phyloP scores from a whole-genome alignment of 164 flowering plant genomes.

The Aristolochia californica region DNA sequence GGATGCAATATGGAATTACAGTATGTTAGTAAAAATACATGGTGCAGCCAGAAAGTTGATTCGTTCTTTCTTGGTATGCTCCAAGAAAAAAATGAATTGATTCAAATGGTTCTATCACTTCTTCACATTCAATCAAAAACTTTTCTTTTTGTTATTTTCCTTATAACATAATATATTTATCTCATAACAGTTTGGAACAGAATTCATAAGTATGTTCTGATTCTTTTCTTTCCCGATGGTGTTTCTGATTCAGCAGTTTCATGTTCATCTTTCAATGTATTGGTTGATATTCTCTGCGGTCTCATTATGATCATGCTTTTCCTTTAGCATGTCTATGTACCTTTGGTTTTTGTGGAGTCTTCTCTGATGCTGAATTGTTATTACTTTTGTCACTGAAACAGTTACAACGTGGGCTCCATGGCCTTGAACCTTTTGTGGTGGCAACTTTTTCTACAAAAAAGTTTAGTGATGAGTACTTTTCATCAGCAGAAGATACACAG shows the following conservation, averaged over 20 bases:
- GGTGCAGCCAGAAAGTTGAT: not conserved
- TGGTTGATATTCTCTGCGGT: not conserved
- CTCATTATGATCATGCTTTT: not conserved
- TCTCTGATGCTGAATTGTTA: not conserved
- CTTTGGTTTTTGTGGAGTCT: not conserved
- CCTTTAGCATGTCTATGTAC: not conserved
- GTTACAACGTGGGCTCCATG: constrained; percentile 83
- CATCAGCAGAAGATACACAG: constrained; percentile 56
- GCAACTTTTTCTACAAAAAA: constrained; percentile 80
- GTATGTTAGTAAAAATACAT: too few species aligned
- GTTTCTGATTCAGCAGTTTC: not conserved
- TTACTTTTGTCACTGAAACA: too few species aligned
- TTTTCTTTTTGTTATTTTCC: too few species aligned
- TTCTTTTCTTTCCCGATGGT: not conserved
- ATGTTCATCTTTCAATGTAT: too few species aligned
- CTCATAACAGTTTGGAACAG: not conserved
- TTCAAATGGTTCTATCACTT: too few species aligned
- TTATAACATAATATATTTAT: too few species aligned
- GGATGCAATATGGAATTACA: too few species aligned
- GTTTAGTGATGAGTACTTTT: constrained; percentile 50
- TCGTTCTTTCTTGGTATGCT: not conserved
- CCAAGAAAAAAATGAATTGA: too few species aligned
- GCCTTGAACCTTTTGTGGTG: constrained; percentile 54
- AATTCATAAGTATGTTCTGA: not conserved
- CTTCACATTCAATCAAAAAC: too few species aligned